Evolutionary conservation across 31 red algal genomes (phyloP), one percentile per base, ranked within the genome.

Genomic region (Odonthalia washingtoniensis): DNA sequence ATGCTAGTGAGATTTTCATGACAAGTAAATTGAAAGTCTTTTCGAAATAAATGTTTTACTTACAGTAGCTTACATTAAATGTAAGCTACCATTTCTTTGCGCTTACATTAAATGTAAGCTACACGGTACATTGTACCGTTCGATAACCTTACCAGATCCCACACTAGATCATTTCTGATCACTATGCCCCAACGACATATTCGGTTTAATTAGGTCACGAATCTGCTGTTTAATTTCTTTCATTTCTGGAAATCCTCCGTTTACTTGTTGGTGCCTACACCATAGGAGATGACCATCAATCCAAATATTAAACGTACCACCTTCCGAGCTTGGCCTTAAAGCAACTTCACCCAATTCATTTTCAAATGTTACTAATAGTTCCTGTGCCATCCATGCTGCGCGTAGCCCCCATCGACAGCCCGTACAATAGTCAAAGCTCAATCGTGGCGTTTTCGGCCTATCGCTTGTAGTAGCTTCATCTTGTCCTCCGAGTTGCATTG

Each of bases 361-460:
- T 46, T 81, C 92, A 78, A 94, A 94, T 17, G 92, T 94, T 32
- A 86, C 82, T 5, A 94, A 70, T 34, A 94, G 80, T 70, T 94
- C 92, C 60, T 89, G 85, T 35, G 92, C 92, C 80, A 94, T 85
- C 92, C 92, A 94, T 12, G 62, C 72, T 24, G 92, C 92, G 3
- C 92, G 53, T 57, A 94, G 75, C 33, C 87, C 87, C 92, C 92
- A 94, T 24, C 92, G 92, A 68, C 92, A 94, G 14, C 92, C 92
- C 6, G 86, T 84, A 67, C 92, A 94, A 60, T 94, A 94, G 37
- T 94, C 92, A 40, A 94, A 86, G 4, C 72, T 28, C 17, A 94
- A 74, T 1, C 92, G 80, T 16, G 92, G 91, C 4, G 61, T 83
- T 34, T 70, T 83, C 2, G 80, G 80, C n/a, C n/a, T n/a, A n/a